Evolutionary conservation across 2,329 filamentous ascomycete species (phyloP), one percentile per base, ranked within the genome.

Genomic region (Salinomyces thailandicus): DNA sequence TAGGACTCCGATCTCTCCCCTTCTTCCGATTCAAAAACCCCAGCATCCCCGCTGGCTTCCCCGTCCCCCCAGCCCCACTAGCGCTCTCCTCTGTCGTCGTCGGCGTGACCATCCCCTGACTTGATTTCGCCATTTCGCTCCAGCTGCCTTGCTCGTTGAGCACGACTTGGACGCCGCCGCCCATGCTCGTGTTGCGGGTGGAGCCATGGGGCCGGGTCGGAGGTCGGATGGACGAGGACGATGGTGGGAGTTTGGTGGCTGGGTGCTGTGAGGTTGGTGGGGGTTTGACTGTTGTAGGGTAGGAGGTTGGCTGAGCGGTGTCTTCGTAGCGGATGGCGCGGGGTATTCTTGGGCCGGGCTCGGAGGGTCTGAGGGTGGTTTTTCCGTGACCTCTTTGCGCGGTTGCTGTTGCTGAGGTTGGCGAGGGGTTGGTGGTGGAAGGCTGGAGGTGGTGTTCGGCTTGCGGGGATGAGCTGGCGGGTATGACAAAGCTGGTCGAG

Each of bases 61-160:
- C 17, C 2, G 6, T 16, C 6, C 19, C 32, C 11, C 51, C 51
- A 14, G 33, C 30, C 9, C 44, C 37, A 13, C 72, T 15, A 2
- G 13, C 66, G 7, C 53, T 59, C 58, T 71, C 81, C 47, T 63
- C 67, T 41, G 38, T 52, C 62, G 62, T 42, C 43, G 36, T 44
- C 22, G 22, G 22, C 51, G 32, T 42, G 75, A 67, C 49, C 26
- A 89, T 67, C 3, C 80, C 86, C 34, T 80, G 74, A 52, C 85
- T 87, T 52, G 87, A 82, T 41, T 87, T 80, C 33, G 85, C 85
- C 57, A 95, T 73, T 44, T 93, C 84, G 31, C 82, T 87, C 89
- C 87, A 96, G 59, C 82, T 89, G 41, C 85, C 84, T 12, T 80
- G 77, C 52, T 86, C 86, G 50, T 93, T 87, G 24, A 96, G 72